Conservation (phyloP, 805 yeast genomes). For the Blastobotrys mokoenaii region DNA sequence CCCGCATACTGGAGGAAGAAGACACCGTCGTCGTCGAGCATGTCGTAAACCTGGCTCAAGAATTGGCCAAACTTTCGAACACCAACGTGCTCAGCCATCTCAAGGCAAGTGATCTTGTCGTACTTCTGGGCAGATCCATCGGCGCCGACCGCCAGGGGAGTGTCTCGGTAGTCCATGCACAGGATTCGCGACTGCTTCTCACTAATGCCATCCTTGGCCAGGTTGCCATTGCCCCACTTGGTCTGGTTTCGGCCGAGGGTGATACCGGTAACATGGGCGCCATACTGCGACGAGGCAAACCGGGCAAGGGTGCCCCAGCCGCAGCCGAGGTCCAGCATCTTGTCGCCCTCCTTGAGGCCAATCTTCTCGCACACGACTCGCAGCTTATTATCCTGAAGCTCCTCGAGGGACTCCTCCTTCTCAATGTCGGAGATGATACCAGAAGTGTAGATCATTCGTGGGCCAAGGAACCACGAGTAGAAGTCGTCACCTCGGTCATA, state of each 20-base stretch:
- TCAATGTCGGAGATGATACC: constrained; percentile 71
- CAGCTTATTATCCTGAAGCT: constrained; percentile 81
- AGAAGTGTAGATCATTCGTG: constrained; percentile 88
- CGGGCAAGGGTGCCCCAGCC: constrained; percentile 95
- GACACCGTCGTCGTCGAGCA: constrained; percentile 86
- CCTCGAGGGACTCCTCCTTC: constrained; percentile 58
- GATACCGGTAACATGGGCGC: constrained; percentile 82
- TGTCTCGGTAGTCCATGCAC: constrained; percentile 84
- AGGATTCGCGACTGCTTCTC: constrained; percentile 64
- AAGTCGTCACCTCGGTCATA: constrained; percentile 95
- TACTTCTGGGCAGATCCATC: constrained; percentile 33
- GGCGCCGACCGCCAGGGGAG: constrained; percentile 60
- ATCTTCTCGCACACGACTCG: constrained; percentile 83
- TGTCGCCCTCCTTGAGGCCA: constrained; percentile 62
- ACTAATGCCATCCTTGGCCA: constrained; percentile 59
- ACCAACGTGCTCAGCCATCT: constrained; percentile 96
- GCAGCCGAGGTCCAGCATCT: constrained; percentile 78
- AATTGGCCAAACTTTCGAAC: constrained; percentile 72
- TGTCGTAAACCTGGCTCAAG: constrained; percentile 70
- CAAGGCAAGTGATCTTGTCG: constrained; percentile 82
- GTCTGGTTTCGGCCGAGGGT: constrained; percentile 89
- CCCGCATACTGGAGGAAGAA: constrained; percentile 88
- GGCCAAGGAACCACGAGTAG: constrained; percentile 89
- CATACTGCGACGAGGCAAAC: constrained; percentile 71
- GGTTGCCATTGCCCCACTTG: constrained; percentile 71